Evolutionary conservation across 1,284 basidiomycete species (phyloP).

Genomic region (Rhodotorula sp.): DNA sequence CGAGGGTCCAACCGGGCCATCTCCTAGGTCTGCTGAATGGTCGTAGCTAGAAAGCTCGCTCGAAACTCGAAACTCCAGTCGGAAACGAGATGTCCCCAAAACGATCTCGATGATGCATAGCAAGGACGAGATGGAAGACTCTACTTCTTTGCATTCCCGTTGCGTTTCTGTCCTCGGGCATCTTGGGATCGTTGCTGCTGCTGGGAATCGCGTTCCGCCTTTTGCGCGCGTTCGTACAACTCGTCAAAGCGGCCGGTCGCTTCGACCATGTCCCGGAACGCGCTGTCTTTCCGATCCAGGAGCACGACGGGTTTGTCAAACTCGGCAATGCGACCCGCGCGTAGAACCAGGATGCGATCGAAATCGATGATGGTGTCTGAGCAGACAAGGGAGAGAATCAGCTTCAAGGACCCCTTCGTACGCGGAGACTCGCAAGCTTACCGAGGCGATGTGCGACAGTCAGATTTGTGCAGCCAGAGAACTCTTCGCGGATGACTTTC

Average conservation of each 20-base stretch:
- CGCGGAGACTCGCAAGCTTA: not conserved
- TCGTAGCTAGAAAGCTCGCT: not conserved
- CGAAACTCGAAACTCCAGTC: too few species aligned
- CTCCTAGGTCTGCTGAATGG: conserved; percentile 23
- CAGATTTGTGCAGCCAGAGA: conserved; percentile 30
- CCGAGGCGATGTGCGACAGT: conserved; percentile 41
- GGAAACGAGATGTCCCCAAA: not conserved
- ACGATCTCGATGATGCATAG: not conserved
- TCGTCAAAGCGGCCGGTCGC: conserved; percentile 31
- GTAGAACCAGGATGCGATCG: conserved; percentile 36
- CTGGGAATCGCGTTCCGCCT: not conserved
- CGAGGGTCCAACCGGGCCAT: conserved; percentile 7
- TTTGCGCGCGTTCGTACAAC: conserved; percentile 19
- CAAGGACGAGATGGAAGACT: not conserved
- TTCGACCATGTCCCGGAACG: conserved; percentile 30
- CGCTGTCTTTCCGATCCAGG: conserved; percentile 21
- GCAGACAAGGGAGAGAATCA: not conserved
- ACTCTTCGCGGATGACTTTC: conserved; percentile 38
- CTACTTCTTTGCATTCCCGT: not conserved
- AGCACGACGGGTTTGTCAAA: conserved; percentile 31
- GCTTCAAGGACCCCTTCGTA: not conserved
- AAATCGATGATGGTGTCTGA: conserved; percentile 39
- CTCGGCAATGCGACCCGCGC: conserved; percentile 28
- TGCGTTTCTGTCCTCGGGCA: not conserved
- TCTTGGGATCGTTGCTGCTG: not conserved